Evolutionary conservation across 2,329 filamentous ascomycete species (phyloP), one percentile per base, ranked within the genome.

Genomic region (Fusarium luffae): DNA sequence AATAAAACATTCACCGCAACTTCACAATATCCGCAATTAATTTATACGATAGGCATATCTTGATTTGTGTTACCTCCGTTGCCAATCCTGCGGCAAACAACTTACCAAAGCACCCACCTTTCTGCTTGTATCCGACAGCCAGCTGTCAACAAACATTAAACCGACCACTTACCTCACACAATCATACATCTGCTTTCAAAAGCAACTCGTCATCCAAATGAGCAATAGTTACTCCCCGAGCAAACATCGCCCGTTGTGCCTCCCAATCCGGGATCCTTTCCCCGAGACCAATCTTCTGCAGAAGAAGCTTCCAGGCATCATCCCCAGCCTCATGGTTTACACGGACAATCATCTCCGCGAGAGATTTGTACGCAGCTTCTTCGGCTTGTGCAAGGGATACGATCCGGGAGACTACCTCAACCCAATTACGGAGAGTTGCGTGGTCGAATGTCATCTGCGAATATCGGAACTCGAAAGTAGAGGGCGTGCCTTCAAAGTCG

Each of bases 391-490:
- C 74, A 30, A 77, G 44, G 4, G 66, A 32, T 0, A 69, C 61
- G 13, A 76, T 58, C 3, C 55, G 51, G 4, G 59, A 47, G 2
- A 67, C 50, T 11, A 77, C 27, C 14, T 74, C 67, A 0, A 48
- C 48, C 75, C 75, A 77, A 40, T 68, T 70, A 2, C 55, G 54
- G 4, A 77, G 42, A 10, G 74, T 65, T 10, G 18, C 47, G 5
- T 58, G 51, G 25, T 76, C 69, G 41, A 77, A 77, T 13, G 65
- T 74, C 69, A 73, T 72, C n/a, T 75, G 74, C 2, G 73, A 57
- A 9, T 77, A 73, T 0, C 70, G 62, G 30, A 77, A 76, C 48
- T 75, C 74, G 4, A 75, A 32, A 1, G 75, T 77, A 7, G 68
- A 62, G 7, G 60, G 59, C 4, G 63, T 51, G 1, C 48, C 32